Evolutionary conservation across 345 rosid species (phyloP).

Genomic region (Sonneratia caseolaris): DNA sequence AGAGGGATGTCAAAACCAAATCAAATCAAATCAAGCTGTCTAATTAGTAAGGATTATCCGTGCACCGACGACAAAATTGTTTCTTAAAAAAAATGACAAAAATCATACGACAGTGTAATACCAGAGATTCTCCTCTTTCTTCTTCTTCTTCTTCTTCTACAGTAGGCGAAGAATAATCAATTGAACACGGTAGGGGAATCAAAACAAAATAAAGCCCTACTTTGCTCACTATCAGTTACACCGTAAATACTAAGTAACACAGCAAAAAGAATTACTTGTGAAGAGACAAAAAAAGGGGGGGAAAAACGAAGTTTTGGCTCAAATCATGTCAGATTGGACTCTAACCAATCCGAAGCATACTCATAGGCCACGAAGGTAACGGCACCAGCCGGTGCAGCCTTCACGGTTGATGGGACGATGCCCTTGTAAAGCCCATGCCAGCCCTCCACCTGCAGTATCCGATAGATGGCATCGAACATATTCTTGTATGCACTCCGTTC

Average conservation of each 20-base stretch:
- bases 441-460: conserved; percentile 56
- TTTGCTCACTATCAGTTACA: not conserved
- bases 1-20: not conserved
- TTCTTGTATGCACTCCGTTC: conserved; percentile 64
- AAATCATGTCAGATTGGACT: conserved; percentile 42
- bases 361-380: conserved; percentile 89
- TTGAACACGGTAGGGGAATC: not conserved
- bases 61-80: too few species aligned
- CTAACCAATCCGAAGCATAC: conserved; percentile 70
- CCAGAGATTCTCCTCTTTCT: not conserved
- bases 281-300: not conserved
- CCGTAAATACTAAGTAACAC: not conserved
- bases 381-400: conserved; percentile 99
- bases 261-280: not conserved
- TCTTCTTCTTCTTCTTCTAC: not conserved
- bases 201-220: not conserved
- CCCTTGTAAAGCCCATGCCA: conserved; percentile 95
- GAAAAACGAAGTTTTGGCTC: not conserved
- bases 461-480: conserved; percentile 64
- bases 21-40: too few species aligned
- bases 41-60: too few species aligned
- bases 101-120: not conserved
- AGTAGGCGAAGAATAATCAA: not conserved
- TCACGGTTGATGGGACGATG: conserved; percentile 76
- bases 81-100: not conserved